Conservation (phyloP, 768 basidiomycete species). For the Cubamyces lactineus region DNA sequence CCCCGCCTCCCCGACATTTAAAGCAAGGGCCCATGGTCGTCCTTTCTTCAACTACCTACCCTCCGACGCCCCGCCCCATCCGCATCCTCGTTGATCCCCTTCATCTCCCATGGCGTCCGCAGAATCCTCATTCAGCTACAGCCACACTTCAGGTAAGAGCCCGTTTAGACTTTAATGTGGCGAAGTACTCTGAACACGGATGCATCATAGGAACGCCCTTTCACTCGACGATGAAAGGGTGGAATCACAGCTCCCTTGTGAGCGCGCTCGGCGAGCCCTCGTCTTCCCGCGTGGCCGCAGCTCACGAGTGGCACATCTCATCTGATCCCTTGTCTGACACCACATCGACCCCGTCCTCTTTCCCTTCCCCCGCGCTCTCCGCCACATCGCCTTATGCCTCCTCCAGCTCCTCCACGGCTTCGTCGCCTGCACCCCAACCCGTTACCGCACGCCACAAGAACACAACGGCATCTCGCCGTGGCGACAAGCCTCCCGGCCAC, state of each 20-base stretch:
- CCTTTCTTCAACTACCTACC: constrained; percentile 12
- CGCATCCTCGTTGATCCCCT: background rate
- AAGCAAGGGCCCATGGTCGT: constrained; percentile 11
- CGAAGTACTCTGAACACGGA: background rate
- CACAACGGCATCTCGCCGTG: constrained; percentile 5
- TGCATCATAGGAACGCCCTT: background rate
- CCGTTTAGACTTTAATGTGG: background rate
- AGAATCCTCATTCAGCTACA: background rate
- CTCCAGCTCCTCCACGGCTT: constrained; percentile 3
- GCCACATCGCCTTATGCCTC: background rate
- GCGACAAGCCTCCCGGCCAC: constrained; percentile 49
- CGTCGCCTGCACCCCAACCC: background rate
- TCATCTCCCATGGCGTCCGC: background rate
- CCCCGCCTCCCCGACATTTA: constrained; percentile 9
- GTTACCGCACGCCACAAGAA: constrained; percentile 3
- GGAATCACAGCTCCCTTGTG: constrained; percentile 2
- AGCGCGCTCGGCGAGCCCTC: constrained; percentile 2
- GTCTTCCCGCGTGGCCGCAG: background rate
- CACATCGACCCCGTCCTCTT: background rate
- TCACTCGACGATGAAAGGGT: background rate
- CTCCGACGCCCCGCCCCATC: constrained; percentile 8
- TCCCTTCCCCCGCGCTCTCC: background rate
- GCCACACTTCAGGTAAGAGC: constrained; percentile 2
- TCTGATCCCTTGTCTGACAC: background rate
- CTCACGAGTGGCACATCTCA: constrained; percentile 21